These are phyloP conservation scores for Cadophora sp. DNA, from an alignment of 2,329 filamentous ascomycete genomes.

Conservation along the genomic window DNA sequence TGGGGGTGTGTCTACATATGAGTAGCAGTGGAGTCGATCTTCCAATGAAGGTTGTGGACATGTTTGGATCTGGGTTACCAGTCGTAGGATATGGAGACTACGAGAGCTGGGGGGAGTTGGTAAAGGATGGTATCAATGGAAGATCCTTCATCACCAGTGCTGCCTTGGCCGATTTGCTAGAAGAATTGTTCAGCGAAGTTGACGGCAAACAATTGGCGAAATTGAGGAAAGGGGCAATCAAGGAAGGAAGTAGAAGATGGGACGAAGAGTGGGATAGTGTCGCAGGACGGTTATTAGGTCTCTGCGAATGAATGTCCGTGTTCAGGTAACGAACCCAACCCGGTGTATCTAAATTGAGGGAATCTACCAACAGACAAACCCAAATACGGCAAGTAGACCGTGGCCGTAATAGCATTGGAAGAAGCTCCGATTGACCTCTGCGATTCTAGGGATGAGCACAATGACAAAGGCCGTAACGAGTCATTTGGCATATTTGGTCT, in stretches of 20 bases:
- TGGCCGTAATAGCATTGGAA: no score
- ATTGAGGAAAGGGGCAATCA: constrained; percentile 72
- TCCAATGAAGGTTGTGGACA: constrained; percentile 99
- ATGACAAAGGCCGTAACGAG: no score
- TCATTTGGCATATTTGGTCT: no score
- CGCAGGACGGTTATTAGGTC: constrained; percentile 73
- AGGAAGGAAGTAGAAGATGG: constrained; percentile 82
- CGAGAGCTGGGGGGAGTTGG: constrained; percentile 89
- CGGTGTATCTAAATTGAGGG: neutral
- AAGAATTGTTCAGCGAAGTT: constrained; percentile 64
- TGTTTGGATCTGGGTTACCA: constrained; percentile 94
- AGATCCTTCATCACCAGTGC: constrained; percentile 78
- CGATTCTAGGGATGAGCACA: no score
- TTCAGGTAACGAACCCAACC: neutral
- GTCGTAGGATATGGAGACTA: constrained; percentile 88
- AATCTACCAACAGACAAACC: no score
- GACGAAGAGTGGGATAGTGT: constrained; percentile 91
- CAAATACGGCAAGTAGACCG: no score
- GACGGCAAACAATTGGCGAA: constrained; percentile 60
- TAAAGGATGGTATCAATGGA: constrained; percentile 86
- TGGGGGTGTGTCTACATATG: constrained; percentile 90
- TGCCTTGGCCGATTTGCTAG: constrained; percentile 69
- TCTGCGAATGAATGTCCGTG: constrained; percentile 41
- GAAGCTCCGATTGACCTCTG: no score
- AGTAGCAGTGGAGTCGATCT: constrained; percentile 95